Base-by-base conservation (phyloP, 306 rosid genomes). In the Lagenaria siceraria region DNA sequence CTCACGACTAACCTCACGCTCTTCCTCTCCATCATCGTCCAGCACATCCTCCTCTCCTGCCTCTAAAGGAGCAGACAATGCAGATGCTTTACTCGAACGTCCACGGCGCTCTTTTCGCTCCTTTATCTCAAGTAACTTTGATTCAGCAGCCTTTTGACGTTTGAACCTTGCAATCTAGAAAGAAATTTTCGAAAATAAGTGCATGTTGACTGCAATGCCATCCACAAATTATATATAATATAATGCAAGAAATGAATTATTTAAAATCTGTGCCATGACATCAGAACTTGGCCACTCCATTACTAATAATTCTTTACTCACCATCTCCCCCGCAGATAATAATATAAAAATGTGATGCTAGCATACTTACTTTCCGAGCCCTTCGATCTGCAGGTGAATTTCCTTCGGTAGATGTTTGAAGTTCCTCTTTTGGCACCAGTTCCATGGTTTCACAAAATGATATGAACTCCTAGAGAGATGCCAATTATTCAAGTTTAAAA, bases 1-100 rank as follows among this genome's bases (percentile, higher is more conserved):
- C 21, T 21, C 13, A 68, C 5, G 27, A 75, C 88, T 62, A 81
- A 96, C 98, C 99, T 96, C 93, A 38, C 98, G 87, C 82, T 96
- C 98, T 83, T 96, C 99, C 81, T 92, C 99, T 35, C 93, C 98
- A 79, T 92, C 99, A 69, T 92, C 98, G 66, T 96, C 97, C 73
- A 87, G 78, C 56, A 78, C 84, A 83, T 92, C 99, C 84, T 96
- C 99, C 81, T 96, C 99, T 49, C 96, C 97, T 54, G 87, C 90
- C 89, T 92, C 97, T 55, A 95, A 85, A 71, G 97, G 97, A 77
- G 99, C 85, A 38, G 99, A 95, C 84, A 95, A 55, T 25, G 97
- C 90, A 84, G 99, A 87, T 78, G 99, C 99, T 81, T 77, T 90
- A 78, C 90, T 87, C 40, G 99, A 96, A 82, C 97, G 96, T 14